phyloP scores from a whole-genome alignment of 441 rosid genomes.

The Eutrema salsugineum region DNA sequence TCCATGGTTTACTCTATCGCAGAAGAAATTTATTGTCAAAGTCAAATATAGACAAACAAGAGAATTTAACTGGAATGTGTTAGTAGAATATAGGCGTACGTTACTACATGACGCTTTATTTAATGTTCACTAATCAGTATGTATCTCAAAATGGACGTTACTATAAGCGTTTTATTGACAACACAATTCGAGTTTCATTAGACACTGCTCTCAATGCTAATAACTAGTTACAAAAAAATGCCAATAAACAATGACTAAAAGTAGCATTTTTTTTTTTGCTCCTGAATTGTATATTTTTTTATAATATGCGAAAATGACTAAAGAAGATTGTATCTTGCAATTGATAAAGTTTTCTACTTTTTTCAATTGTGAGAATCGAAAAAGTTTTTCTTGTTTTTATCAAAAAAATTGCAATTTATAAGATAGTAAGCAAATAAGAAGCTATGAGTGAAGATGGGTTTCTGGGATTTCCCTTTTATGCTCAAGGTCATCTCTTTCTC shows the following conservation, averaged over 20 bases:
- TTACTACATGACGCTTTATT: slow-evolving; percentile 2
- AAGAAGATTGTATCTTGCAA: slow-evolving; percentile 19
- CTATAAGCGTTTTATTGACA: not conserved
- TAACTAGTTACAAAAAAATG: not conserved
- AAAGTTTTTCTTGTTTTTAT: slow-evolving; percentile 10
- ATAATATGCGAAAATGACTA: not conserved
- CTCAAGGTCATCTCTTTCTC: slow-evolving; percentile 19
- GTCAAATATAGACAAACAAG: not conserved
- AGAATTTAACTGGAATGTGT: not conserved
- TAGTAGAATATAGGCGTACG: slow-evolving; percentile 7
- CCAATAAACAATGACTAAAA: not conserved
- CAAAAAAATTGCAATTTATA: slow-evolving; percentile 15
- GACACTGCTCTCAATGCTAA: not conserved
- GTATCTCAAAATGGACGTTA: not conserved
- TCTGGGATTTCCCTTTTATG: slow-evolving; percentile 18
- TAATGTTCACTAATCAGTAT: not conserved
- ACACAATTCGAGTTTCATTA: not conserved
- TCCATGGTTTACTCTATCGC: not conserved
- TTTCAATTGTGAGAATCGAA: not conserved
- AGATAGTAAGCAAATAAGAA: slow-evolving; percentile 1
- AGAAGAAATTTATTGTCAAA: too few relatives aligned
- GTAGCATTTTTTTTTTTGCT: not conserved
- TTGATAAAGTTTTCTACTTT: slow-evolving; percentile 10
- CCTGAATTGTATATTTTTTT: not conserved
- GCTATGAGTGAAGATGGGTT: slow-evolving; percentile 16